Evolutionary conservation across 306 rosid species (phyloP).

Genomic region (Trifolium dubium): DNA sequence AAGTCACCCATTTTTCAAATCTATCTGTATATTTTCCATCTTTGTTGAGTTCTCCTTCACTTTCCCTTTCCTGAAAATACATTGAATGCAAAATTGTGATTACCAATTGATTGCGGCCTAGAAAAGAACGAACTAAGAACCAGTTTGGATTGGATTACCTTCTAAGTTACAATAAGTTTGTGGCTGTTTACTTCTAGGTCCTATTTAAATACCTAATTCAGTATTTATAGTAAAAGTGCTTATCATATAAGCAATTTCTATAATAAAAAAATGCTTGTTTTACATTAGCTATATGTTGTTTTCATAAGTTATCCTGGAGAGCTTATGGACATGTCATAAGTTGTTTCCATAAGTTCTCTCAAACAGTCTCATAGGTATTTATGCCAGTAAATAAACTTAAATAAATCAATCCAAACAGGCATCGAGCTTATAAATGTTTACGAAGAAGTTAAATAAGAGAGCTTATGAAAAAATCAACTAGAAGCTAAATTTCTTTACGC

Average conservation of each 20-base stretch:
- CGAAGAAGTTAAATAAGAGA: background rate
- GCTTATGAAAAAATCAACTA: background rate
- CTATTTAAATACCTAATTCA: no score
- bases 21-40: slow-evolving; percentile 42
- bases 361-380: background rate
- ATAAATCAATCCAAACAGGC: no score
- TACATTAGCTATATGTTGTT: background rate
- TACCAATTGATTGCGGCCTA: slow-evolving; percentile 26
- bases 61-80: slow-evolving; percentile 53
- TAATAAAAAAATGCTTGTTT: background rate
- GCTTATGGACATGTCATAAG: background rate
- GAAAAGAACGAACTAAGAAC: background rate
- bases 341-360: background rate
- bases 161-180: no score
- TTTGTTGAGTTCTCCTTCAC: slow-evolving; percentile 44
- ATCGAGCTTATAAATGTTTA: no score
- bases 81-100: slow-evolving; percentile 8
- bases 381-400: no score
- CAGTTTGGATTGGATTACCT: no score
- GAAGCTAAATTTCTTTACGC: background rate
- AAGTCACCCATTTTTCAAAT: slow-evolving; percentile 56
- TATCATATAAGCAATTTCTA: background rate
- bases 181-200: no score
- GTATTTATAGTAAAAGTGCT: background rate
- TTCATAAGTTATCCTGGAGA: background rate